Evolutionary conservation across 257 asterid species (phyloP).

Genomic region (Parsonsia alboflavescens): DNA sequence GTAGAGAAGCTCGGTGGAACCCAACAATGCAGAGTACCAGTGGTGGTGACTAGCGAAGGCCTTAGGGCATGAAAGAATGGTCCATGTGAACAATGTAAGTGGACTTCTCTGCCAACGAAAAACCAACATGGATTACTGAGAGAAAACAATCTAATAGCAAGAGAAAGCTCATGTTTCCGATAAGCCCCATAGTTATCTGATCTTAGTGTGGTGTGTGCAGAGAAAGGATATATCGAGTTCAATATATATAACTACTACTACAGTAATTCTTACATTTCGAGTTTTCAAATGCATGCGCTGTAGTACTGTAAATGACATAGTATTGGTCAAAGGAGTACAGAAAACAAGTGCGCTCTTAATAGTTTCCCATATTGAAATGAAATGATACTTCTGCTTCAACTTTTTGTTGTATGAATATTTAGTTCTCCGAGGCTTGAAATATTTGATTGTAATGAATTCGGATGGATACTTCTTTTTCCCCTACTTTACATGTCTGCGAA

Average conservation of each 20-base stretch:
- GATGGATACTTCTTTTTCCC: background rate
- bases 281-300: background rate
- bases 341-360: background rate
- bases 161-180: background rate
- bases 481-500: background rate
- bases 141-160: background rate
- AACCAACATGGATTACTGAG: background rate
- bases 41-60: slow-evolving; percentile 18
- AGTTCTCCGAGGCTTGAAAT: too few relatives aligned
- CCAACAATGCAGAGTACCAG: slow-evolving; percentile 14
- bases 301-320: too few relatives aligned
- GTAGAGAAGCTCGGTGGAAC: slow-evolving; percentile 27
- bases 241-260: background rate
- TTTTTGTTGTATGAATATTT: too few relatives aligned
- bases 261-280: background rate
- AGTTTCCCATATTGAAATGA: background rate
- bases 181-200: background rate
- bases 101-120: slow-evolving; percentile 8
- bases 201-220: background rate
- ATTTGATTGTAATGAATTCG: too few relatives aligned
- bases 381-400: background rate
- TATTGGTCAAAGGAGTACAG: background rate
- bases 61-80: slow-evolving; percentile 24
- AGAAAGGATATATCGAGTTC: background rate
- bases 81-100: slow-evolving; percentile 26